Percentiles rank a stretch among this genome's conserved stretches.
These are phyloP conservation scores for Phytopythium boreale DNA, from an alignment of 352 stramenopile species.

Conservation along the genomic window DNA sequence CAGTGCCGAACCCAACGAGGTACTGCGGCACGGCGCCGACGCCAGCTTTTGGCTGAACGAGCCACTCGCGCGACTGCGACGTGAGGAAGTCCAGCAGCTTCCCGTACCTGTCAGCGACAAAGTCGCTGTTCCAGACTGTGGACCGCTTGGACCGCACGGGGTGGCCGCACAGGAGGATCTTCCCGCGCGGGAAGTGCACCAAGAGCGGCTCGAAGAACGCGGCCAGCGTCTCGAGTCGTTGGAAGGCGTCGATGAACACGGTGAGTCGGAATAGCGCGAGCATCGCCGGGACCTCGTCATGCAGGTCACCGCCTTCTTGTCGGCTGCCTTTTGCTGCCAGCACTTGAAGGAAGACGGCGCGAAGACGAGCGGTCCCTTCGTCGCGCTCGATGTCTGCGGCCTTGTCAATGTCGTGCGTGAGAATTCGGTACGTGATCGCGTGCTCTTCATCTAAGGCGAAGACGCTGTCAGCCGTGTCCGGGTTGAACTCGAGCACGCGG, in stretches of 20 bases:
- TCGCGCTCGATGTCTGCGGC: neutral
- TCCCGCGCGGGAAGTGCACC: conserved; percentile 54
- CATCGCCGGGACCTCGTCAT: neutral
- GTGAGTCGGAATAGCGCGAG: conserved; percentile 47
- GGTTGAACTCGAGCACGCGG: neutral
- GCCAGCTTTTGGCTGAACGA: conserved; percentile 70
- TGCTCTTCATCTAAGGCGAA: conserved; percentile 48
- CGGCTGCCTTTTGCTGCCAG: neutral
- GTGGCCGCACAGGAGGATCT: conserved; percentile 63
- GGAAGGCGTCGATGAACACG: conserved; percentile 65
- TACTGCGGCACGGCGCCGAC: conserved; percentile 61
- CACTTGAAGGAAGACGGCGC: neutral
- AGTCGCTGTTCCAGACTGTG: conserved; percentile 49
- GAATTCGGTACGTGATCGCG: conserved; percentile 42
- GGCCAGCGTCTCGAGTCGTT: conserved; percentile 54
- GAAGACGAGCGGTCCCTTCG: conserved; percentile 1
- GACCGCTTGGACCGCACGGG: conserved; percentile 31
- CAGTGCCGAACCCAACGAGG: conserved; percentile 59
- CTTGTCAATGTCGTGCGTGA: conserved; percentile 31
- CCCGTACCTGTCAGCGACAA: conserved; percentile 37
- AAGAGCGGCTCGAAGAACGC: conserved; percentile 57
- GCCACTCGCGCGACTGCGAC: conserved; percentile 53
- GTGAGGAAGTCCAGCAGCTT: conserved; percentile 53
- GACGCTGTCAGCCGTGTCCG: conserved; percentile 1
- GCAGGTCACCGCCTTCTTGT: neutral